These are phyloP conservation scores for Holtermannia corniformis DNA, from an alignment of 768 basidiomycete species.

Conservation along the genomic window DNA sequence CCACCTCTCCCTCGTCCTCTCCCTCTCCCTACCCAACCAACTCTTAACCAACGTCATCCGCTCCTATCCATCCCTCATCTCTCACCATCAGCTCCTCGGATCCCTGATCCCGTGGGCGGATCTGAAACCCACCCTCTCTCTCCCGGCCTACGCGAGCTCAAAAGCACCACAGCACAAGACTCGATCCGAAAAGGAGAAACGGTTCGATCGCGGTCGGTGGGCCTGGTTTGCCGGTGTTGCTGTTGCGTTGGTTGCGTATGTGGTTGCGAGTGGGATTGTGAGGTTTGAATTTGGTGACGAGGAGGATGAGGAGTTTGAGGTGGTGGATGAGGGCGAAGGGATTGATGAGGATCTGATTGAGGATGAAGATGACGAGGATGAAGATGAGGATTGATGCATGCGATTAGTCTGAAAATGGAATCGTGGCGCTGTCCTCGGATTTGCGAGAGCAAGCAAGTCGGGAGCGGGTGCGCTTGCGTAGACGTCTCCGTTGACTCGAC, in stretches of 20 bases:
- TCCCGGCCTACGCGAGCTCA: neutral
- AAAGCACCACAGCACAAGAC: conserved; percentile 9
- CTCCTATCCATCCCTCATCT: conserved; percentile 14
- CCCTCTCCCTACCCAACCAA: conserved; percentile 20
- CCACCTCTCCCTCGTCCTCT: conserved; percentile 18
- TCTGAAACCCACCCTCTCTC: neutral
- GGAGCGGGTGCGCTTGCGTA: too few species aligned
- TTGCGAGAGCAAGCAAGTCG: too few species aligned
- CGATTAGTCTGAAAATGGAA: too few species aligned
- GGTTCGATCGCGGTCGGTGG: conserved; percentile 27
- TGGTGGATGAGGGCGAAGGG: conserved; percentile 7
- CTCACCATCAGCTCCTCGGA: conserved; percentile 17
- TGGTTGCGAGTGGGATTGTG: conserved; percentile 27
- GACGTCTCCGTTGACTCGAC: too few species aligned
- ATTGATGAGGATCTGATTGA: conserved; percentile 6
- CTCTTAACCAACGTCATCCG: conserved; percentile 16
- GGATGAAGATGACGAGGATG: conserved; percentile 5
- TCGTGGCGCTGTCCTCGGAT: too few species aligned
- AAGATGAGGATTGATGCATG: conserved; percentile 6
- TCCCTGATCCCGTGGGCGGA: conserved; percentile 5
- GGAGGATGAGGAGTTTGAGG: conserved; percentile 1
- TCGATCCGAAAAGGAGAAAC: conserved; percentile 13
- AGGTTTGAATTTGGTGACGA: conserved; percentile 15
- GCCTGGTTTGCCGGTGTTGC: conserved; percentile 29
- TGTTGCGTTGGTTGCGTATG: conserved; percentile 27